Percentiles rank a stretch among this genome's conserved stretches.
These are phyloP conservation scores for Herpotrichia juniperi DNA, from an alignment of 2,329 filamentous ascomycete genomes.

Conservation along the genomic window DNA sequence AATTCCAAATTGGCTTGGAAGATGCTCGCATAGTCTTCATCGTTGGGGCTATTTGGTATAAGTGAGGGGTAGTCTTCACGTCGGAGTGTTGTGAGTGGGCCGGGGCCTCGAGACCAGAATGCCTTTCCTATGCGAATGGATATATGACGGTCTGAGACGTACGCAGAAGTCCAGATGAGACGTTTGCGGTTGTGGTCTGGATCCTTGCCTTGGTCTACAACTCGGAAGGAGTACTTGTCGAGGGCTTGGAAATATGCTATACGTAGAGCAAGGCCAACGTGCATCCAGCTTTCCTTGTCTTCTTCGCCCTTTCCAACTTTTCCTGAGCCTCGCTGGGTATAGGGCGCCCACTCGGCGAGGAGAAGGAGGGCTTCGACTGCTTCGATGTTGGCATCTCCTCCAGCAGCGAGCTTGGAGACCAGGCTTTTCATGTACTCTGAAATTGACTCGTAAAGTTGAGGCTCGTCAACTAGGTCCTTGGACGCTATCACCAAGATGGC, in stretches of 20 bases:
- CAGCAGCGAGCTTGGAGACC: slow-evolving; percentile 70
- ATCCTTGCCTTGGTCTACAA: slow-evolving; percentile 64
- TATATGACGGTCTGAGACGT: slow-evolving; percentile 53
- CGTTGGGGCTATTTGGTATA: slow-evolving; percentile 61
- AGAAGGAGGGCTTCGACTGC: slow-evolving; percentile 73
- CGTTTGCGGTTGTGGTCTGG: slow-evolving; percentile 67
- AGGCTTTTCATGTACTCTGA: slow-evolving; percentile 73
- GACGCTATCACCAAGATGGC: slow-evolving; percentile 74
- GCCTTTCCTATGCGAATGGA: slow-evolving; percentile 74
- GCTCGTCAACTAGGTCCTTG: slow-evolving; percentile 70
- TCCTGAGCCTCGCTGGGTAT: slow-evolving; percentile 66
- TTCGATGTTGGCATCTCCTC: slow-evolving; percentile 70
- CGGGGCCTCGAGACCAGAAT: slow-evolving; percentile 76
- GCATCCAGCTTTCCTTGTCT: slow-evolving; percentile 78
- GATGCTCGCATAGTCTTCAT: slow-evolving; percentile 71
- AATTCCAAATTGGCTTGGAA: slow-evolving; percentile 75
- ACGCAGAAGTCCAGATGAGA: slow-evolving; percentile 68
- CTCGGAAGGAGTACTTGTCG: slow-evolving; percentile 70
- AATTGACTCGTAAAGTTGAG: slow-evolving; percentile 68
- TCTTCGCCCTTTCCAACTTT: slow-evolving; percentile 74
- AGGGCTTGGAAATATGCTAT: slow-evolving; percentile 73
- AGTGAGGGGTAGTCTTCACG: slow-evolving; percentile 73
- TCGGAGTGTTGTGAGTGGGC: slow-evolving; percentile 67
- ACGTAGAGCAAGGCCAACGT: slow-evolving; percentile 72
- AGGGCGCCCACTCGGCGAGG: slow-evolving; percentile 75